Base-by-base conservation (phyloP, 2,329 filamentous ascomycete species). In the Zymoseptoria brevis region DNA sequence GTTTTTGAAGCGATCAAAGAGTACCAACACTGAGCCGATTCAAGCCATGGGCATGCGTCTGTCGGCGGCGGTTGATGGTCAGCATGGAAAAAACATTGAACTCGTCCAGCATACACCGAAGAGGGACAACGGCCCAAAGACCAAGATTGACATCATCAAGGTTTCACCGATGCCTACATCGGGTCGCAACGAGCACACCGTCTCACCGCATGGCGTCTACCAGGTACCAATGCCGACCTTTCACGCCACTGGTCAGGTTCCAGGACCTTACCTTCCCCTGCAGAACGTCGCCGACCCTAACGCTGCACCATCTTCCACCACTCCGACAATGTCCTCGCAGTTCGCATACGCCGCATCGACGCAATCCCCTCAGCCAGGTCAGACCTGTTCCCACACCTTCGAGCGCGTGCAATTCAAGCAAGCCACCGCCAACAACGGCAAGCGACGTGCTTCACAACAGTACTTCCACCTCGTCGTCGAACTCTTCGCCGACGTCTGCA, bases 381-480 rank as follows among this genome's bases (percentile, higher is more conserved):
- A 67, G 26, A 64, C 65, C n/a, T 75, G 73, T 7, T 77, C 79
- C n/a, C 82, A 86, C 59, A 82, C 80, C 0, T 96, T 95, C 71
- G 91, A 96, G 71, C 86, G 92, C 9, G 94, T 96, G 55, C 91
- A 96, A 68, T 96, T 96, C 81, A 95, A 96, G 73, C 89, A 90
- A 64, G 91, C 92, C 1, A 96, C 91, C 0, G 90, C 90, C 22
- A 96, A 96, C 76, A 96, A 96, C 66, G 91, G 91, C 53, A 96
- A 96, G 73, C 82, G 92, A 66, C 81, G 92, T 58, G 91, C 91
- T 1, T 90, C 91, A 19, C 91, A 96, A 71, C 92, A 96, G 68
- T 96, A 91, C 73, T 96, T 95, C 69, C 89, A 94, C 68, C 80
- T 96, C n/a, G 83, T 95, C 52, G 87, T 96, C 3, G 90, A 96